A percentile compares a stretch with the other conserved stretches of the same genome.
Conservation (phyloP, 2,329 filamentous ascomycete genomes). For the Ilyonectria mors-panacis region DNA sequence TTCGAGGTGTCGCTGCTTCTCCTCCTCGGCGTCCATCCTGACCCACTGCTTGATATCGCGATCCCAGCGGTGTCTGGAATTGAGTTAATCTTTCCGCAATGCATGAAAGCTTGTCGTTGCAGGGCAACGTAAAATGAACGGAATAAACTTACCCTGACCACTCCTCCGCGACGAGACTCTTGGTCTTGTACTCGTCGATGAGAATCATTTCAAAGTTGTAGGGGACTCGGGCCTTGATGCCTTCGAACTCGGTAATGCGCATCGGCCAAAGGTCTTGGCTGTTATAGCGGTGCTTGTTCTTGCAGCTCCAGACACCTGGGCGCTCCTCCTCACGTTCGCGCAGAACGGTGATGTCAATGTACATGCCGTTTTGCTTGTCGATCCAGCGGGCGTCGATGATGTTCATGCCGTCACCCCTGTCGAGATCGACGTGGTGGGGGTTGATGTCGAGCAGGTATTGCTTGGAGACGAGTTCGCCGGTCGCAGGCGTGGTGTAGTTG, state of each 20-base stretch:
- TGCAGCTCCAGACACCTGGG: conserved; percentile 82
- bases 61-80: conserved; percentile 72
- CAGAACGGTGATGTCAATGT: conserved; percentile 86
- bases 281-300: conserved; percentile 82
- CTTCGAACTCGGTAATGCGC: conserved; percentile 81
- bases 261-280: conserved; percentile 83
- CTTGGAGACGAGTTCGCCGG: conserved; percentile 56
- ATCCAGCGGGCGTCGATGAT: conserved; percentile 91
- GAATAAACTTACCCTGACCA: conserved; percentile 70
- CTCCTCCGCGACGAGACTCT: conserved; percentile 71
- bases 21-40: conserved; percentile 55
- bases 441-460: conserved; percentile 84
- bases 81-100: conserved; percentile 34
- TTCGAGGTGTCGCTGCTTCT: conserved; percentile 41
- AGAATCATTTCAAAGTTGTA: conserved; percentile 77
- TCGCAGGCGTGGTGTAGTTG: conserved; percentile 59
- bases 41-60: conserved; percentile 73
- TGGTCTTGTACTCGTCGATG: conserved; percentile 75
- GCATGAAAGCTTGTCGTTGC: neutral
- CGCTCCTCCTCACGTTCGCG: conserved; percentile 73
- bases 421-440: conserved; percentile 74
- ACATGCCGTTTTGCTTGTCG: conserved; percentile 81
- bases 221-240: conserved; percentile 78
- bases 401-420: conserved; percentile 78
- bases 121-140: conserved; percentile 17